A percentile compares a stretch with the other conserved stretches of the same genome.
These are phyloP conservation scores for Dicorynia guianensis DNA, from an alignment of 306 rosid genomes.

Conservation along the genomic window DNA sequence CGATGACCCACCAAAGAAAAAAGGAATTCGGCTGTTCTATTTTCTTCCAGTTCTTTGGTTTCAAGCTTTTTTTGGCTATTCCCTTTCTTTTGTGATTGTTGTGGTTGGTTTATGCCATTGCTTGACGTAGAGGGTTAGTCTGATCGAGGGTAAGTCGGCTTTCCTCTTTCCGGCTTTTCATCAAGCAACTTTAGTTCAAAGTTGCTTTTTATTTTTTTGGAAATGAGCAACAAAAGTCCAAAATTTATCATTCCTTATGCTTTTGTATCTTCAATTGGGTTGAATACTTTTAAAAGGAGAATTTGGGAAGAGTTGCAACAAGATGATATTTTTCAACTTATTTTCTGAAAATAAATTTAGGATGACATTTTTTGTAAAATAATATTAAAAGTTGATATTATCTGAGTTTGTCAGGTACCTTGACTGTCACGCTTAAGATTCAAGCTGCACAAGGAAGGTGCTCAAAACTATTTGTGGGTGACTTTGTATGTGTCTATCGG, in stretches of 20 bases:
- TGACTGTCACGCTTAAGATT: neutral
- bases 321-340: no score
- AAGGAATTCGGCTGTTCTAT: slow-evolving; percentile 76
- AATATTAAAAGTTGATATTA: no score
- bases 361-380: no score
- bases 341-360: no score
- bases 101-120: neutral
- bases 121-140: neutral
- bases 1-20: slow-evolving; percentile 61
- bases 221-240: neutral
- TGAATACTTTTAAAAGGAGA: no score
- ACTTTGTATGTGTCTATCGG: no score
- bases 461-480: neutral
- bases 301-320: no score
- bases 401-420: neutral
- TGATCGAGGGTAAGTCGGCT: neutral
- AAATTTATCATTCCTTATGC: neutral
- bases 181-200: slow-evolving; percentile 41
- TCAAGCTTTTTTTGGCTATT: neutral
- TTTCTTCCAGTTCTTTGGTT: neutral
- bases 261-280: neutral
- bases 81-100: neutral
- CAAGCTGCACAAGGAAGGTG: neutral
- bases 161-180: slow-evolving; percentile 42
- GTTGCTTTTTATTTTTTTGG: neutral